These are phyloP conservation scores for Cubamyces sp. DNA, from an alignment of 768 basidiomycete genomes.

Conservation along the genomic window DNA sequence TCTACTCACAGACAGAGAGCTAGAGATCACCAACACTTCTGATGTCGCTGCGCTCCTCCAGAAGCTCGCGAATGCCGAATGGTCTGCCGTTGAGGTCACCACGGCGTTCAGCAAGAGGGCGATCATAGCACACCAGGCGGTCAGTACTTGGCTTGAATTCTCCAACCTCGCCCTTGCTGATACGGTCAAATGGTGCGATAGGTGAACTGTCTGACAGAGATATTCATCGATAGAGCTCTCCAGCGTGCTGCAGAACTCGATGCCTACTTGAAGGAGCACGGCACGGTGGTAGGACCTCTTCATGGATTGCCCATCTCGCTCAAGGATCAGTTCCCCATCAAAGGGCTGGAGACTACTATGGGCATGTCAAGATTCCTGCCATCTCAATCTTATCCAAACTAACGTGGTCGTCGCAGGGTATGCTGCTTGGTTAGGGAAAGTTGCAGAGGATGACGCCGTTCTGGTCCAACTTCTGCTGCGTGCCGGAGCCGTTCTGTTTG, in stretches of 20 bases:
- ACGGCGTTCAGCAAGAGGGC: slow-evolving; percentile 49
- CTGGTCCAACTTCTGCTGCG: slow-evolving; percentile 52
- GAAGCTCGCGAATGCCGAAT: slow-evolving; percentile 54
- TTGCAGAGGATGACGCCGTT: slow-evolving; percentile 48
- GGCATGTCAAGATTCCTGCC: slow-evolving; percentile 32
- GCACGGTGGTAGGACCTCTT: slow-evolving; percentile 30
- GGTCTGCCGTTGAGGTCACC: slow-evolving; percentile 58
- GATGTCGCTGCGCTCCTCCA: slow-evolving; percentile 49
- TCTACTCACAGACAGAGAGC: slow-evolving; percentile 55
- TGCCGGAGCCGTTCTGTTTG: slow-evolving; percentile 48
- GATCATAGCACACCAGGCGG: slow-evolving; percentile 48
- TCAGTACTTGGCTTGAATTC: slow-evolving; percentile 26
- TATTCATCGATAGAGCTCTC: slow-evolving; percentile 47
- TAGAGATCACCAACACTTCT: slow-evolving; percentile 59
- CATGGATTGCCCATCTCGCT: slow-evolving; percentile 26
- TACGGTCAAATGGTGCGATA: slow-evolving; percentile 5
- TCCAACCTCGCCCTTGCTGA: too few relatives aligned
- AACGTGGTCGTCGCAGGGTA: slow-evolving; percentile 42
- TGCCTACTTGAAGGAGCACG: slow-evolving; percentile 40
- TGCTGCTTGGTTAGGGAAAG: slow-evolving; percentile 52
- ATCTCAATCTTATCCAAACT: neutral
- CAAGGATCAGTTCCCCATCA: slow-evolving; percentile 47
- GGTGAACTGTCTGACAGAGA: slow-evolving; percentile 51
- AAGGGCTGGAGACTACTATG: slow-evolving; percentile 60
- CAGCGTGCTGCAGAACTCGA: slow-evolving; percentile 47